These are phyloP conservation scores for Vigna angularis DNA, from an alignment of 306 rosid species.

Conservation along the genomic window DNA sequence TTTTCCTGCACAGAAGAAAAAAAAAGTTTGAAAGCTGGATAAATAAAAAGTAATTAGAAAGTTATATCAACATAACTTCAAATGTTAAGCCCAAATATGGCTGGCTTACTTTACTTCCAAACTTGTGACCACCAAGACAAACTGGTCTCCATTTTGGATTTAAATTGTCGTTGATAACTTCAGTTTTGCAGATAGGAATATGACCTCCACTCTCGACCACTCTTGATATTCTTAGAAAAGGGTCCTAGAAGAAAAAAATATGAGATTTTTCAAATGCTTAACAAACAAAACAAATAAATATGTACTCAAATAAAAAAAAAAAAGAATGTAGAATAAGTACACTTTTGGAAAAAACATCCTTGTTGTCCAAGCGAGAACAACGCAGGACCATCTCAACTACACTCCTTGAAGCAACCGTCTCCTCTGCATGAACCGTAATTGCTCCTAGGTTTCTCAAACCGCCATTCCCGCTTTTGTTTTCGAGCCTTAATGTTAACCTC, in stretches of 20 bases:
- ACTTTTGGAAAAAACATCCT: conserved; percentile 78
- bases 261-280: not conserved
- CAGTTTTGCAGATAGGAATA: conserved; percentile 92
- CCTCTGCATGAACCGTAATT: conserved; percentile 82
- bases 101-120: conserved; percentile 78
- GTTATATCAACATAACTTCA: not conserved
- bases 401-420: conserved; percentile 71
- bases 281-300: not conserved
- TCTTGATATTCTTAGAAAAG: conserved; percentile 81
- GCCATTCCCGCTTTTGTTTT: conserved; percentile 44
- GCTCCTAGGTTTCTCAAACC: conserved; percentile 61
- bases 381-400: conserved; percentile 66
- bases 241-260: conserved; percentile 63
- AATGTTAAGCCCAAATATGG: conserved; percentile 14
- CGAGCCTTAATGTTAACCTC: conserved; percentile 60
- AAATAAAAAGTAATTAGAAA: too few species aligned
- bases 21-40: too few species aligned
- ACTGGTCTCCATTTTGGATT: conserved; percentile 86
- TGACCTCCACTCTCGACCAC: conserved; percentile 77
- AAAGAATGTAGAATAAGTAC: conserved; percentile 48
- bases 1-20: conserved; percentile 57
- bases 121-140: conserved; percentile 65
- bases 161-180: conserved; percentile 70
- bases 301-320: not conserved
- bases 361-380: conserved; percentile 80